Evolutionary conservation across 257 asterid species (phyloP), one percentile per base, ranked within the genome.

Genomic region (Phtheirospermum japonicum): DNA sequence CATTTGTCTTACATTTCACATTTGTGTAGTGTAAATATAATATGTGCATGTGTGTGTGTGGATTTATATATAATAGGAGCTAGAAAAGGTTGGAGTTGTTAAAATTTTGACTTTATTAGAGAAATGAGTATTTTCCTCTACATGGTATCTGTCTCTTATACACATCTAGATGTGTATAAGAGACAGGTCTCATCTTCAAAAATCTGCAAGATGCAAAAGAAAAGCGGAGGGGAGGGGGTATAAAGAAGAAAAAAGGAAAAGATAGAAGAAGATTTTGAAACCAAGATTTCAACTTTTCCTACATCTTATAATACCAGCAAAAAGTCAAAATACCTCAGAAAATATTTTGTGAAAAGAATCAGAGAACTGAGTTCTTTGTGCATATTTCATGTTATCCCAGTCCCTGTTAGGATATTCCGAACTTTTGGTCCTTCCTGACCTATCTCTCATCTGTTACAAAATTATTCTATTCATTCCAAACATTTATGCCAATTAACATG

Each of bases 261-360:
- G 28, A 36, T 5, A 8, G 26, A 31, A 36, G 9, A 51, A 9
- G 17, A 20, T 70, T 20, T 72, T 65, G 53, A 39, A 57, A 62
- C 45, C 42, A 23, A 33, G 7, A 58, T 16, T n/a, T n/a, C n/a
- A n/a, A n/a, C n/a, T n/a, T 67, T 56, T 56, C 17, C 45, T 43
- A 19, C 43, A 66, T 37, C 40, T 57, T 54, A 71, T 50, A n/a
- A 60, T 28, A 34, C 26, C 67, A 45, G 20, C 23, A n/a, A n/a
- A 55, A 66, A 59, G 71, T n/a, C 43, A 59, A 56, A 57, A 34
- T 74, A 92, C 98, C 95, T 92, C 98, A 28, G 95, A 80, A 75
- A 92, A 92, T 2, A 85, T 79, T 67, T 83, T 80, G 63, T 85
- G 93, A 70, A 92, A 92, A 10, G 97, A 86, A 79, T 75, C 83